Evolutionary conservation across 2,329 filamentous ascomycete species (phyloP).

Genomic region (Hymenoscyphus scutula): DNA sequence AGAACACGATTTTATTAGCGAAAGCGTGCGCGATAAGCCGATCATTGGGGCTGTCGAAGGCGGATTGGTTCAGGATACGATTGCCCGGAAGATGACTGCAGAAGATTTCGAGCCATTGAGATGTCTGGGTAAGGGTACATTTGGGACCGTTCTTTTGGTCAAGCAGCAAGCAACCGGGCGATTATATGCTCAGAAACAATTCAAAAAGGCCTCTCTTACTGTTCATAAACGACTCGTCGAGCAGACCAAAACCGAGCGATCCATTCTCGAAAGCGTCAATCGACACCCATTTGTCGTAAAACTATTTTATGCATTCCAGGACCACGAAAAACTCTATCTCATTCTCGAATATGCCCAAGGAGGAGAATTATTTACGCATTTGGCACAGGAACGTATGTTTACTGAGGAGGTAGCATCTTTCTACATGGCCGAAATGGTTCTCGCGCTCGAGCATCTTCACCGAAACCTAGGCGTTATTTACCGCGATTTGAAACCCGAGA

Average conservation of each 20-base stretch:
- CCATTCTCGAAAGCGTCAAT: constrained; percentile 93
- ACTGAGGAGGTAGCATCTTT: constrained; percentile 85
- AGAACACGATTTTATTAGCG: constrained; percentile 80
- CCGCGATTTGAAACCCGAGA: constrained; percentile 95
- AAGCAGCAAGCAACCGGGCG: constrained; percentile 84
- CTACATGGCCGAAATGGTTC: constrained; percentile 97
- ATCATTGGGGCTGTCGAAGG: constrained; percentile 50
- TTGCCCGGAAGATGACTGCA: constrained; percentile 77
- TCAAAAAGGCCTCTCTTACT: constrained; percentile 92
- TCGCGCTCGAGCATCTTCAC: constrained; percentile 91
- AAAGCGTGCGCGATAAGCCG: constrained; percentile 46
- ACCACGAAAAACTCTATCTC: constrained; percentile 94
- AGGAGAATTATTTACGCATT: constrained; percentile 93
- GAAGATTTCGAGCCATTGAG: constrained; percentile 87
- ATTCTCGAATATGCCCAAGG: constrained; percentile 98
- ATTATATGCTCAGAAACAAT: constrained; percentile 96
- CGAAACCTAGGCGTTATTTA: constrained; percentile 91
- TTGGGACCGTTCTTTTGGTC: constrained; percentile 90
- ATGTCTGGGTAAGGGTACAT: constrained; percentile 94
- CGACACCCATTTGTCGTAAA: constrained; percentile 97
- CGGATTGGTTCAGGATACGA: constrained; percentile 47
- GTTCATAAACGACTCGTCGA: constrained; percentile 95
- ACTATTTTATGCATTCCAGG: constrained; percentile 96
- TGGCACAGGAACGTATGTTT: constrained; percentile 94
- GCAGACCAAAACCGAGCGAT: constrained; percentile 95